A percentile compares a stretch with the other conserved stretches of the same genome.
Evolutionary conservation across 805 yeast species (phyloP).

Genomic region (Ogataea polymorpha): DNA sequence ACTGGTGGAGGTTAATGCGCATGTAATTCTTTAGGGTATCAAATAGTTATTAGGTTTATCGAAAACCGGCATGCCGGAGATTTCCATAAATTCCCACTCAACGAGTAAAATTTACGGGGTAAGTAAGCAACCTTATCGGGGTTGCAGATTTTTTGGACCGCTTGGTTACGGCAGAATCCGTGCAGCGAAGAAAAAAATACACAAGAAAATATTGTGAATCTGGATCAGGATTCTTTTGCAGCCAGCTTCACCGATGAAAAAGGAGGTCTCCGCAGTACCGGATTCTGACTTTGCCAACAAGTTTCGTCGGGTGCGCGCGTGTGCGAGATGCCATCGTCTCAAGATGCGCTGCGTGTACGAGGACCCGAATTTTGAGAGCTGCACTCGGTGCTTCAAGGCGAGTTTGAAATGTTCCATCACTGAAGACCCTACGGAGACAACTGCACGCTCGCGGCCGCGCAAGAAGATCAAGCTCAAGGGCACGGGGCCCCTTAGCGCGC

Average conservation of each 20-base stretch:
- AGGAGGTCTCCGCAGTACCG: background rate
- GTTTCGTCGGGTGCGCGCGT: conserved; percentile 48
- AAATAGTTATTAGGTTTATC: background rate
- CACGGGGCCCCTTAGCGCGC: conserved; percentile 24
- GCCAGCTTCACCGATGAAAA: background rate
- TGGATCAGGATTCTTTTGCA: background rate
- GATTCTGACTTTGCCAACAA: conserved; percentile 37
- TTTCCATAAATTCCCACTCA: conserved; percentile 1
- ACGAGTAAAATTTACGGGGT: background rate
- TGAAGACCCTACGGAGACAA: conserved; percentile 46
- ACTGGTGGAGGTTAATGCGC: conserved; percentile 48
- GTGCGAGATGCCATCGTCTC: conserved; percentile 53
- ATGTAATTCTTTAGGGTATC: conserved; percentile 19
- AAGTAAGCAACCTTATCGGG: conserved; percentile 3
- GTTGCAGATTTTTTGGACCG: background rate
- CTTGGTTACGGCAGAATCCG: conserved; percentile 5
- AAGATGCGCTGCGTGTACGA: conserved; percentile 52
- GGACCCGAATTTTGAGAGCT: conserved; percentile 41
- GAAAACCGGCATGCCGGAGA: conserved; percentile 9
- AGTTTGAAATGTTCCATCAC: conserved; percentile 47
- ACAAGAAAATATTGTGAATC: background rate
- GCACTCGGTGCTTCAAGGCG: conserved; percentile 44
- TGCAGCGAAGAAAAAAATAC: background rate
- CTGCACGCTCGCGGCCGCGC: conserved; percentile 37
- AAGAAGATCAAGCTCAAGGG: conserved; percentile 29